phyloP scores from a whole-genome alignment of 495 filamentous ascomycete genomes.

The Talaromyces borbonicus region DNA sequence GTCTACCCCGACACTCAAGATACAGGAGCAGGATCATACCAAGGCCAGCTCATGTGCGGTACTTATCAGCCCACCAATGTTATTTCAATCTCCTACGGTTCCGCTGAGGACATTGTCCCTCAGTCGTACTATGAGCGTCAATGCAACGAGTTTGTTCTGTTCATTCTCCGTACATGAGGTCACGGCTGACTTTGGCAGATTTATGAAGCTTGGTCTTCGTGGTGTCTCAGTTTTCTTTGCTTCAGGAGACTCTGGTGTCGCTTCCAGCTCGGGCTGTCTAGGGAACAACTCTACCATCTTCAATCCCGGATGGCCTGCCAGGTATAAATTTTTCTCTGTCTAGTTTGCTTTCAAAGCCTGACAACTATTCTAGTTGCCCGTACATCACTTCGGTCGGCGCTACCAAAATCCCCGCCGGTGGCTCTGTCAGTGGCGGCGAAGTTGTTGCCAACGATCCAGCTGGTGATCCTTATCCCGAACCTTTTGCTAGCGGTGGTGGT shows the following conservation, averaged over 20 bases:
- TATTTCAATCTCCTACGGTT: conserved; percentile 49
- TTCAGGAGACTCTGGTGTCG: conserved; percentile 52
- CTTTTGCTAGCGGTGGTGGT: conserved; percentile 49
- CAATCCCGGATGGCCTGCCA: conserved; percentile 38
- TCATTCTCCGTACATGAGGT: conserved; percentile 19
- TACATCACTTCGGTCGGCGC: conserved; percentile 42
- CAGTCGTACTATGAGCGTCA: conserved; percentile 44
- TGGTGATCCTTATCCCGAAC: conserved; percentile 7
- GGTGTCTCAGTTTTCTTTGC: conserved; percentile 53
- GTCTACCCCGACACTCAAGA: conserved; percentile 45
- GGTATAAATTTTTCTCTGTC: conserved; percentile 21
- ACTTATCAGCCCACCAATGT: conserved; percentile 49
- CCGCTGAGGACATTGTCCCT: conserved; percentile 41
- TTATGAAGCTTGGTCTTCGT: conserved; percentile 56
- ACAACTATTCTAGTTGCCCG: conserved; percentile 29
- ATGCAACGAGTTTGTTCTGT: conserved; percentile 28
- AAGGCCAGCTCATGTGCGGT: conserved; percentile 51
- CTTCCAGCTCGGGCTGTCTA: conserved; percentile 31
- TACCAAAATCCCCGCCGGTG: conserved; percentile 31
- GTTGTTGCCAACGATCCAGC: conserved; percentile 31
- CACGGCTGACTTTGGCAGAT: conserved; percentile 53
- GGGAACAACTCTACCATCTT: conserved; percentile 33
- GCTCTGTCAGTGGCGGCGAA: conserved; percentile 26
- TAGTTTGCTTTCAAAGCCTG: neutral
- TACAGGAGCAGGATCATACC: conserved; percentile 48